Conservation (phyloP, 2,329 filamentous ascomycete genomes). For the Cladosporium sp. region DNA sequence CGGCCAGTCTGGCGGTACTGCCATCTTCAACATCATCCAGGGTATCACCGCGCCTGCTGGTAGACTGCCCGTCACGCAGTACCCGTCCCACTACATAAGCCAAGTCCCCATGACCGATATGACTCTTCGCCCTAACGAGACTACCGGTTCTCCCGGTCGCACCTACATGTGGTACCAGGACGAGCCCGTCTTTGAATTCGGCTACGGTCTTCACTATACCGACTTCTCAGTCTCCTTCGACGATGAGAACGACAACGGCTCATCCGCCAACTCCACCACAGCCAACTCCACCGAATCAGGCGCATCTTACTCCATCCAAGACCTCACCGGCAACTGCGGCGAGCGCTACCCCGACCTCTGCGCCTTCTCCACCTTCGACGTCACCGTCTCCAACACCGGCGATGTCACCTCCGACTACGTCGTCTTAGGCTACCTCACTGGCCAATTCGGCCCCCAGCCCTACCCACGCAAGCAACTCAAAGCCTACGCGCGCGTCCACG, state of each 20-base stretch:
- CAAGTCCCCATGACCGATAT: slow-evolving; percentile 53
- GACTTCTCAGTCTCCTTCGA: slow-evolving; percentile 39
- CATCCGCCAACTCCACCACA: slow-evolving; percentile 17
- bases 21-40: slow-evolving; percentile 51
- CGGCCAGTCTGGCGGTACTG: slow-evolving; percentile 55
- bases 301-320: slow-evolving; percentile 31
- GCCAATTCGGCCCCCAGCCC: slow-evolving; percentile 46
- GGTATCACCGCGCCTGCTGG: slow-evolving; percentile 50
- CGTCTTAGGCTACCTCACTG: slow-evolving; percentile 47
- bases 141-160: slow-evolving; percentile 43
- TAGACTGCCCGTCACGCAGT: slow-evolving; percentile 52
- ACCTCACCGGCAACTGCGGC: slow-evolving; percentile 34
- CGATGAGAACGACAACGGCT: slow-evolving; percentile 1
- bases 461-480: slow-evolving; percentile 51
- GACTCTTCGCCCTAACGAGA: slow-evolving; percentile 45
- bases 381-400: slow-evolving; percentile 48
- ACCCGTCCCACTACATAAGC: slow-evolving; percentile 48
- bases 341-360: slow-evolving; percentile 39
- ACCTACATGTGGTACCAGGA: slow-evolving; percentile 57
- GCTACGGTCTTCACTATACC: slow-evolving; percentile 56
- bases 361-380: slow-evolving; percentile 38
- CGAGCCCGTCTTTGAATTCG: slow-evolving; percentile 49
- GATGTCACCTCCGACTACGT: slow-evolving; percentile 48
- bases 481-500: slow-evolving; percentile 44
- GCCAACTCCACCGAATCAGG: slow-evolving; percentile 5